A percentile compares a stretch with the other conserved stretches of the same genome.
Conservation (phyloP, 202 grass and related monocot genomes). For the Setaria viridis region DNA sequence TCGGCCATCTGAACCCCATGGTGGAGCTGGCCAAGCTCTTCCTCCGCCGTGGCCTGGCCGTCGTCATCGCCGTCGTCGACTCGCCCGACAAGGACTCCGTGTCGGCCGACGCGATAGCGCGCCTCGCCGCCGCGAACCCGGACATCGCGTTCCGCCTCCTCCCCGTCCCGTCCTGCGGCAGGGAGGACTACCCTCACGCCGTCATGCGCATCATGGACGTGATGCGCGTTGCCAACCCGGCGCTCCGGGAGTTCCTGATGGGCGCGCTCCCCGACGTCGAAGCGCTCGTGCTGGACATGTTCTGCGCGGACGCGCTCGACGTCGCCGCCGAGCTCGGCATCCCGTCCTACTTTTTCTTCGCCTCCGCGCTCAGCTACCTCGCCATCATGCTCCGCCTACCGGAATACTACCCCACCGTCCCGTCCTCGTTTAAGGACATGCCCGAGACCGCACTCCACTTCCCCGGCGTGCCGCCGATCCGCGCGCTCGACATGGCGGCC, state of each 20-base stretch:
- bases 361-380: constrained; percentile 48
- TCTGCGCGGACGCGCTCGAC: constrained; percentile 60
- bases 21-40: constrained; percentile 57
- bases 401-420: background rate
- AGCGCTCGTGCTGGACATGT: constrained; percentile 75
- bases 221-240: constrained; percentile 40
- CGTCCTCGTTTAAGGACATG: constrained; percentile 50
- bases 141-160: constrained; percentile 53
- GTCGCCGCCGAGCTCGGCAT: constrained; percentile 51
- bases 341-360: constrained; percentile 58
- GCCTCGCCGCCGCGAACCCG: constrained; percentile 29
- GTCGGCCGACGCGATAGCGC: constrained; percentile 26
- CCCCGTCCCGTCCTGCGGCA: constrained; percentile 14
- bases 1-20: constrained; percentile 72
- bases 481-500: constrained; percentile 49
- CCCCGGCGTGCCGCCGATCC: constrained; percentile 55
- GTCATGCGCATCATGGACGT: constrained; percentile 38
- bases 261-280: constrained; percentile 23
- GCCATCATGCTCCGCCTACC: constrained; percentile 49
- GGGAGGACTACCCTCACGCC: background rate
- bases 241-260: constrained; percentile 52
- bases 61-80: constrained; percentile 55
- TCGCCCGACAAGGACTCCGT: constrained; percentile 39
- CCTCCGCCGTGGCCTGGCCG: constrained; percentile 50
- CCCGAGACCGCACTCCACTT: constrained; percentile 29